These are phyloP conservation scores for Senna tora DNA, from an alignment of 306 rosid genomes.

Conservation along the genomic window DNA sequence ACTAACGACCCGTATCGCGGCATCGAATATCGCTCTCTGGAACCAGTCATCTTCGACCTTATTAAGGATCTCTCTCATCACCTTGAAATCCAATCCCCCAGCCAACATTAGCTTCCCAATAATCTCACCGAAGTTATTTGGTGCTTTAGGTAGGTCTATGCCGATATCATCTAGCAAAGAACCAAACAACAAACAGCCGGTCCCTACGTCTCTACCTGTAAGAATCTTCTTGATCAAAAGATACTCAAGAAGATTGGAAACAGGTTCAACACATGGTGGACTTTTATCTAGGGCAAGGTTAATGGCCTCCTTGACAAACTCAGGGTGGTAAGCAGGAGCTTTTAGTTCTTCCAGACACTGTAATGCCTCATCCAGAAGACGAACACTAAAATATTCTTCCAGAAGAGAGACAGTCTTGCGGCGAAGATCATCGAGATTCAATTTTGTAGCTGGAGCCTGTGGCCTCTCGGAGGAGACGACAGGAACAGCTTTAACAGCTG, in stretches of 20 bases:
- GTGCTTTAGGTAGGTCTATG: slow-evolving; percentile 88
- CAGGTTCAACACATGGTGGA: slow-evolving; percentile 68
- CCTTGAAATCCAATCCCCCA: slow-evolving; percentile 76
- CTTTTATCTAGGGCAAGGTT: slow-evolving; percentile 75
- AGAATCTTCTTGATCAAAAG: slow-evolving; percentile 59
- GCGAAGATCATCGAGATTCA: slow-evolving; percentile 53
- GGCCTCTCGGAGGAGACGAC: slow-evolving; percentile 55
- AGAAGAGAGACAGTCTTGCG: slow-evolving; percentile 71
- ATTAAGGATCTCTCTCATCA: slow-evolving; percentile 64
- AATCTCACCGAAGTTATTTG: slow-evolving; percentile 80
- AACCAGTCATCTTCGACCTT: slow-evolving; percentile 65
- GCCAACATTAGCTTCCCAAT: slow-evolving; percentile 62
- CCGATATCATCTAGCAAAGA: slow-evolving; percentile 68
- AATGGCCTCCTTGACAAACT: slow-evolving; percentile 91
- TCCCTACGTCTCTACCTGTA: slow-evolving; percentile 59
- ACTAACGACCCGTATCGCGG: slow-evolving; percentile 45
- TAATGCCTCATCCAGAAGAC: slow-evolving; percentile 80
- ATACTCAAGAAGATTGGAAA: slow-evolving; percentile 66
- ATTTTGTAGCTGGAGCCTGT: slow-evolving; percentile 52
- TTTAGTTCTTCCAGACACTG: slow-evolving; percentile 88
- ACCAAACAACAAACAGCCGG: slow-evolving; percentile 79
- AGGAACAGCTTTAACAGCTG: slow-evolving; percentile 51
- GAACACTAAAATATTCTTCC: slow-evolving; percentile 77
- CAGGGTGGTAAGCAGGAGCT: slow-evolving; percentile 74
- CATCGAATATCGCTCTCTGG: slow-evolving; percentile 61